Evolutionary conservation across 2,329 filamentous ascomycete species (phyloP).

Genomic region (Uncinocarpus reesii): DNA sequence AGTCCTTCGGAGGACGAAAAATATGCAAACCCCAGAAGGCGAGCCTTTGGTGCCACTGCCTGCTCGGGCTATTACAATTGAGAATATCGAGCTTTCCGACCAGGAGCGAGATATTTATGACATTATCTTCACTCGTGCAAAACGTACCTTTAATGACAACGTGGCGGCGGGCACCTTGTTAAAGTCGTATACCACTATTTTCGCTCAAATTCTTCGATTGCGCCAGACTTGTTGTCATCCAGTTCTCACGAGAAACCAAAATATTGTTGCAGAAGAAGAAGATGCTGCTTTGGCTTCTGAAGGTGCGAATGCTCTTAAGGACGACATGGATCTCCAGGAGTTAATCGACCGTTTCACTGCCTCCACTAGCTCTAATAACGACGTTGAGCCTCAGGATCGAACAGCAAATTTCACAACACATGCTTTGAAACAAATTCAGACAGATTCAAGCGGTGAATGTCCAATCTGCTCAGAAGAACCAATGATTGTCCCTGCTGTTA

Average conservation of each 20-base stretch:
- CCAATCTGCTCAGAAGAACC: conserved; percentile 92
- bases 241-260: conserved; percentile 72
- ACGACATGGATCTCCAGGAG: conserved; percentile 90
- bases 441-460: conserved; percentile 79
- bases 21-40: conserved; percentile 92
- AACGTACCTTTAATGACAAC: conserved; percentile 73
- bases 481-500: conserved; percentile 89
- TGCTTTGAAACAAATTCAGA: conserved; percentile 81
- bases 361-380: conserved; percentile 49
- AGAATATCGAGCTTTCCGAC: conserved; percentile 74
- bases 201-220: conserved; percentile 86
- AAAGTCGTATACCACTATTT: conserved; percentile 94
- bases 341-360: conserved; percentile 76
- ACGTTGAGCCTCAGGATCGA: conserved; percentile 40
- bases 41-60: conserved; percentile 72
- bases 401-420: conserved; percentile 73
- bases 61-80: conserved; percentile 68
- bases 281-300: conserved; percentile 70
- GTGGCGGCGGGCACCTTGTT: conserved; percentile 84
- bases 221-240: conserved; percentile 94
- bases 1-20: conserved; percentile 90
- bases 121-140: conserved; percentile 73
- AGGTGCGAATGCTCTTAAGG: conserved; percentile 66
- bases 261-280: conserved; percentile 76
- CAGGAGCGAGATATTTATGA: conserved; percentile 86